phyloP scores from a whole-genome alignment of 2,329 filamentous ascomycete species.

The Zymoseptoria ardabiliae region DNA sequence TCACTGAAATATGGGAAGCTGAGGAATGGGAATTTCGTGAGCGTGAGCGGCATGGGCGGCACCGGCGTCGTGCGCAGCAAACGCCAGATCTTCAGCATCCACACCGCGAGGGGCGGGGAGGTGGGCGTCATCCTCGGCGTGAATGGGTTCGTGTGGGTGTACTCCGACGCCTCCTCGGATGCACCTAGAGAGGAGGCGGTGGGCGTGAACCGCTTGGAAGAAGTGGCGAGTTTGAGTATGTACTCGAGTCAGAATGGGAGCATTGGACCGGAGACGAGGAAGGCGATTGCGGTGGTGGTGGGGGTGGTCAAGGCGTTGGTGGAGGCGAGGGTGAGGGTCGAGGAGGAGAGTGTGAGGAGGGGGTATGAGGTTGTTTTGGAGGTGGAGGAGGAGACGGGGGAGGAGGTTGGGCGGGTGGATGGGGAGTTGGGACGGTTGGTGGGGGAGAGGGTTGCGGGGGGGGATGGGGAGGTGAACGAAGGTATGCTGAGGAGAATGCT shows the following conservation, averaged over 20 bases:
- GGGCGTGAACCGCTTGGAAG: constrained; percentile 77
- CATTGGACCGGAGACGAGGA: constrained; percentile 67
- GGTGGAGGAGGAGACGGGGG: constrained; percentile 45
- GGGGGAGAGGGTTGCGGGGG: not conserved
- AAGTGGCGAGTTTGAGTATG: constrained; percentile 73
- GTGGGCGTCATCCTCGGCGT: constrained; percentile 87
- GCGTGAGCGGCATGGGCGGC: constrained; percentile 67
- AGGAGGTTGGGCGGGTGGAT: not conserved
- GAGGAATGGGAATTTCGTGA: constrained; percentile 82
- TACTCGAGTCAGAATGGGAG: constrained; percentile 94
- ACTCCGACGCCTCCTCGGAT: constrained; percentile 65
- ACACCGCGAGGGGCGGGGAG: constrained; percentile 52
- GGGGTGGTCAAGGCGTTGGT: constrained; percentile 78
- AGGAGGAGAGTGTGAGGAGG: constrained; percentile 78
- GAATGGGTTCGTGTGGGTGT: constrained; percentile 93
- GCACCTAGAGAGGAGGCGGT: constrained; percentile 46
- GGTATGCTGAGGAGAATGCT: no score
- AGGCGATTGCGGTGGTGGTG: constrained; percentile 78
- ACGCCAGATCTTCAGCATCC: constrained; percentile 80
- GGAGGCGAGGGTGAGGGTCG: constrained; percentile 73
- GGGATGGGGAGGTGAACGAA: not conserved
- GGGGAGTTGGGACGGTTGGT: not conserved
- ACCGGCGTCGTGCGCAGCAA: constrained; percentile 77
- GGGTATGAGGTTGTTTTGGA: constrained; percentile 79
- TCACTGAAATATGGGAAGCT: constrained; percentile 91